phyloP scores from a whole-genome alignment of 1,284 basidiomycete genomes.

The Ceratobasidium sp. region DNA sequence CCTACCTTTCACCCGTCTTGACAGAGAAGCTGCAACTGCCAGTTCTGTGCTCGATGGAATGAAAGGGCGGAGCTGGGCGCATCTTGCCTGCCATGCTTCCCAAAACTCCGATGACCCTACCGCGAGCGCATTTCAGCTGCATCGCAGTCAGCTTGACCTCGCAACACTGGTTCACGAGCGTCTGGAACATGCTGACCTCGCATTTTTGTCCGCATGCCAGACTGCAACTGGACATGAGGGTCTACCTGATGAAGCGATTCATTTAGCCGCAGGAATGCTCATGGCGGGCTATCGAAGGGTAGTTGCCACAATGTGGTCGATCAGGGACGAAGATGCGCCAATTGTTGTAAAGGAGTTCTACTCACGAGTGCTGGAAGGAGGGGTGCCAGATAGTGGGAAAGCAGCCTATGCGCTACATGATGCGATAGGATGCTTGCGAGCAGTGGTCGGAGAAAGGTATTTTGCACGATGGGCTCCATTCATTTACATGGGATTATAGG shows the following conservation, averaged over 20 bases:
- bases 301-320: constrained; percentile 24
- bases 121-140: constrained; percentile 15
- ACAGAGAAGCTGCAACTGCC: neutral
- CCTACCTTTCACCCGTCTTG: neutral
- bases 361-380: constrained; percentile 1
- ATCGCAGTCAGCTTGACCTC: neutral
- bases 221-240: constrained; percentile 15
- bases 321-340: neutral
- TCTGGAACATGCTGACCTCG: neutral
- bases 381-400: neutral
- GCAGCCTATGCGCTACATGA: neutral
- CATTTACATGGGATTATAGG: too few relatives aligned
- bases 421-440: neutral
- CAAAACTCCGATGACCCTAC: constrained; percentile 8
- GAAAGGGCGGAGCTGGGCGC: neutral
- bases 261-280: constrained; percentile 27
- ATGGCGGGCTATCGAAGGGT: constrained; percentile 9
- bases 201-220: constrained; percentile 23
- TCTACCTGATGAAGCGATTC: constrained; percentile 20
- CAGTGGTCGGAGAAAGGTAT: neutral
- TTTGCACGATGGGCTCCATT: neutral
- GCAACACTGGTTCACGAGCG: too few relatives aligned
- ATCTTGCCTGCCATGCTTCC: constrained; percentile 19
- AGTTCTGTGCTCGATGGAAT: neutral
- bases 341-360: neutral